Base-by-base conservation (phyloP, 345 rosid genomes). In the Arabis hirsuta region DNA sequence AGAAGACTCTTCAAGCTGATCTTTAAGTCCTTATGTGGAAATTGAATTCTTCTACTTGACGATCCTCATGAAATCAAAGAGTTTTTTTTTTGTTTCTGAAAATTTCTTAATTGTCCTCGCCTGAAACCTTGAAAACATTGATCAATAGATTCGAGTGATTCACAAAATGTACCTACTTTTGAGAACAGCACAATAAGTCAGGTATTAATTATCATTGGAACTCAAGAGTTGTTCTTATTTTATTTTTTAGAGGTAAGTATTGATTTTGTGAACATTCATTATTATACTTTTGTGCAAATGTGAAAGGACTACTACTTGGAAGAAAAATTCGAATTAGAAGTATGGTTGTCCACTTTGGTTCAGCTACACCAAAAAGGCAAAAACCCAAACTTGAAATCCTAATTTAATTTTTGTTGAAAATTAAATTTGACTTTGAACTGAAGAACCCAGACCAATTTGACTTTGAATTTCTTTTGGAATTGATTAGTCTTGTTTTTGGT, bases 1-100 rank as follows among this genome's bases (percentile, higher is more conserved):
- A 91, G 77, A 90, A 78, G 79, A 79, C 73, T 81, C 81, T 84
- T 58, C 83, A 84, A 64, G 54, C 79, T 32, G 82, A 85, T 50
- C 55, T 55, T 61, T 86, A 85, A 78, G 62, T 53, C 36, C 42
- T 27, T 48, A 2, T 45, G 47, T 56, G 80, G 71, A 70, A 34
- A 48, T 14, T 69, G 68, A 74, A 31, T 58, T 50, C 53, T 34
- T 60, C 59, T 5, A 57, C 71, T 26, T 55, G 60, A 19, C 43
- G 45, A 31, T 58, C 67, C 48, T 67, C 42, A 22, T 62, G 13
- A 34, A 62, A 62, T 44, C 42, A 32, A 43, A 57, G 63, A 58
- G 50, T 47, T 74, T 65, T 2, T 36, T 36, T 36, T n/a, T 34
- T 53, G 62, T 46, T 9, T 60, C 52, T 14, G 55, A 29, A 39